Evolutionary conservation across 441 rosid genomes (phyloP).

Genomic region (Daphne laureola): DNA sequence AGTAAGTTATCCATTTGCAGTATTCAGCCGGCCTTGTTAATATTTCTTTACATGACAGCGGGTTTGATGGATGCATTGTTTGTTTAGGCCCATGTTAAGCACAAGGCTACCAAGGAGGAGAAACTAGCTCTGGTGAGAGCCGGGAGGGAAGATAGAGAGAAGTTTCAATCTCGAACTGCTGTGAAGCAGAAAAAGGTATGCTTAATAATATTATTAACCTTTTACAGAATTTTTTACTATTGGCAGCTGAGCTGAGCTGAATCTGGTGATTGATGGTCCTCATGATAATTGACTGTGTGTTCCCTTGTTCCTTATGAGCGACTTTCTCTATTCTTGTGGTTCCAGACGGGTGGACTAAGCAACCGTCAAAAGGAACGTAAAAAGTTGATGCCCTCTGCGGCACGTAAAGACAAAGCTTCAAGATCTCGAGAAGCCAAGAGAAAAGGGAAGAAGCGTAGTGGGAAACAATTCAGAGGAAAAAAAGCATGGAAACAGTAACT

Average conservation of each 20-base stretch:
- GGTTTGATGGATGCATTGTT: slow-evolving; percentile 1
- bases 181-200: slow-evolving; percentile 74
- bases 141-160: slow-evolving; percentile 81
- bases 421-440: slow-evolving; percentile 42
- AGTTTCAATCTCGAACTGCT: slow-evolving; percentile 62
- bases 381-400: slow-evolving; percentile 77
- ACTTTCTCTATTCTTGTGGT: background rate
- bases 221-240: background rate
- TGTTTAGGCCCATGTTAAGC: slow-evolving; percentile 68
- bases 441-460: slow-evolving; percentile 30
- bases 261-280: background rate
- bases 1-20: slow-evolving; percentile 38
- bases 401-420: slow-evolving; percentile 46
- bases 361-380: slow-evolving; percentile 80
- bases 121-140: slow-evolving; percentile 66
- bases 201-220: background rate
- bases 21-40: background rate
- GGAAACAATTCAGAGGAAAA: slow-evolving; percentile 72
- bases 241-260: background rate
- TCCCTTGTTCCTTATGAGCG: no score
- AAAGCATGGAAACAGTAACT: slow-evolving; percentile 60
- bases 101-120: slow-evolving; percentile 71
- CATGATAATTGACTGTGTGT: background rate
- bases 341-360: slow-evolving; percentile 73
- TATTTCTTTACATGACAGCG: background rate